Evolutionary conservation across 2,329 filamentous ascomycete genomes (phyloP).

Genomic region (Graphiopsis chlorocephala): DNA sequence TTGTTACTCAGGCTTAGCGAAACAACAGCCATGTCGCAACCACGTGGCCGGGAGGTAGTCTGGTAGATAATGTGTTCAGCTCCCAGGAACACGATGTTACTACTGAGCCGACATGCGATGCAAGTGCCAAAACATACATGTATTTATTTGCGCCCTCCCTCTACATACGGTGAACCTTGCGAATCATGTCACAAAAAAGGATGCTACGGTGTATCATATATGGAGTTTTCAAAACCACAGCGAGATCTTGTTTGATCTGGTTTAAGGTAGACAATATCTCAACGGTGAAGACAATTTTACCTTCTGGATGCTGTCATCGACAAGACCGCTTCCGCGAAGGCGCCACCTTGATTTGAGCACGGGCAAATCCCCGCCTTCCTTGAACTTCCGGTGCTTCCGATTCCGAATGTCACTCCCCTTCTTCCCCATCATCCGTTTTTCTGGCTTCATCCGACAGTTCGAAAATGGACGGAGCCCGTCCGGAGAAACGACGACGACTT

Average conservation of each 20-base stretch:
- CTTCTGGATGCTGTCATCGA: not conserved
- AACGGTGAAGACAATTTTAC: not conserved
- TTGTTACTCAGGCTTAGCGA: too few species aligned
- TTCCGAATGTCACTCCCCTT: not conserved
- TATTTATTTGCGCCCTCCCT: too few species aligned
- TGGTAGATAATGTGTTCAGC: too few species aligned
- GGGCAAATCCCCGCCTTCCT: not conserved
- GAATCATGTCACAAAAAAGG: too few species aligned
- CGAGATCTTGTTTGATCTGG: not conserved
- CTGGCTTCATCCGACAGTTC: not conserved
- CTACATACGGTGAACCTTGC: too few species aligned
- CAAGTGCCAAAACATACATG: too few species aligned
- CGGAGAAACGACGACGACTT: conserved; percentile 22
- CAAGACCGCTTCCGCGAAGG: not conserved
- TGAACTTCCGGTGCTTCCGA: not conserved
- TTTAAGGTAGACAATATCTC: not conserved
- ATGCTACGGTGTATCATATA: too few species aligned
- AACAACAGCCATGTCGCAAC: too few species aligned
- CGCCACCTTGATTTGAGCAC: not conserved
- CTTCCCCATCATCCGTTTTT: not conserved
- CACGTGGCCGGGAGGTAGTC: too few species aligned
- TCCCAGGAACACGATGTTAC: too few species aligned
- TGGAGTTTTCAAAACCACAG: not conserved
- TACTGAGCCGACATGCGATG: too few species aligned
- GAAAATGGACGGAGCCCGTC: not conserved